Evolutionary conservation across 116 monocot genomes (phyloP).

Genomic region (Cymodocea nodosa): DNA sequence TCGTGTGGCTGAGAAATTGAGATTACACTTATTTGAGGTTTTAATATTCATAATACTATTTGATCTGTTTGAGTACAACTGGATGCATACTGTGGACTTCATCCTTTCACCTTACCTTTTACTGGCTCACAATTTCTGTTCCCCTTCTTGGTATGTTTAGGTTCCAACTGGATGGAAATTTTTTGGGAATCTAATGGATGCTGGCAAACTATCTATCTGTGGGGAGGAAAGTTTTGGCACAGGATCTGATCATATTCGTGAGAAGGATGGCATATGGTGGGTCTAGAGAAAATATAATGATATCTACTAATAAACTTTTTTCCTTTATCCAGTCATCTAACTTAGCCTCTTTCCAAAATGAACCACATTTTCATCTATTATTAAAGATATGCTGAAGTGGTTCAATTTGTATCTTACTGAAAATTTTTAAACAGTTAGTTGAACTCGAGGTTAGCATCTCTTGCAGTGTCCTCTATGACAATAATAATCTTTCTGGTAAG

Average conservation of each 20-base stretch:
- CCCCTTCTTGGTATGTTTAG: conserved; percentile 17
- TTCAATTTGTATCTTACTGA: no score
- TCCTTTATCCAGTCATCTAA: background rate
- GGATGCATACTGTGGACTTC: background rate
- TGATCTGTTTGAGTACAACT: no score
- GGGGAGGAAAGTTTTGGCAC: conserved; percentile 99
- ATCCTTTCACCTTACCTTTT: background rate
- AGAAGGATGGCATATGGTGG: conserved; percentile 99
- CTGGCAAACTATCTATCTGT: conserved; percentile 84
- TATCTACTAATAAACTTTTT: background rate
- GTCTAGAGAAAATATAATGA: background rate
- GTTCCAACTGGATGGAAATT: conserved; percentile 99
- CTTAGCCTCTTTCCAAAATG: background rate
- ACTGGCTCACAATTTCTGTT: background rate
- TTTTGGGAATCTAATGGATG: conserved; percentile 98
- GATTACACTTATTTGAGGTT: conserved; percentile 97
- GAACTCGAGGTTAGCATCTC: no score
- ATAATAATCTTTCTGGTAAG: no score
- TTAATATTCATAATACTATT: background rate
- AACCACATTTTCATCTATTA: no score
- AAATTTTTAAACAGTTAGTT: no score
- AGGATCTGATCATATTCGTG: conserved; percentile 96
- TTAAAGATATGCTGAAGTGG: no score
- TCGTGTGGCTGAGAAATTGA: conserved; percentile 77
- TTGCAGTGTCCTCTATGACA: no score